Base-by-base conservation (phyloP, 1,284 basidiomycete species). In the Pseudozyma thailandica region DNA sequence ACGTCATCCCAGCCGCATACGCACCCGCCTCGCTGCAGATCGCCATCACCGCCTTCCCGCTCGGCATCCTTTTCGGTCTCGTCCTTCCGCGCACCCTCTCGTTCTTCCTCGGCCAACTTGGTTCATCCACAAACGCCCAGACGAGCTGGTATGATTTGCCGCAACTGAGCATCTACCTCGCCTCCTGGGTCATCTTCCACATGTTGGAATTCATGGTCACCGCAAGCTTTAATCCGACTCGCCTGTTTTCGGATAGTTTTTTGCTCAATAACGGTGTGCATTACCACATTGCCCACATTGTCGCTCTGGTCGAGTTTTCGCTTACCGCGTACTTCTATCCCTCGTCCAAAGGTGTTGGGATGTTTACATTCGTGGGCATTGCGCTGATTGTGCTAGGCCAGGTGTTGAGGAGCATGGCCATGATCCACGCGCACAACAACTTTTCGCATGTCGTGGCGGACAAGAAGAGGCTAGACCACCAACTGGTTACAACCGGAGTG, bases 191-290 rank as follows among this genome's bases (percentile, higher is more conserved):
- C 16, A 16, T 86, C 31, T 99, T 98, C 82, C 96, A 99, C 80
- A 91, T 94, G 88, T 89, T 88, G 35, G 96, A 99, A 83, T 98
- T 95, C 81, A 90, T 90, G 50, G 93, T 95, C 7, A 98, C 96
- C 4, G 94, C 94, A 1, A 91, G 92, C 18, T 98, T 92, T 91
- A 98, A 98, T 83, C 85, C 90, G 37, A 90, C 91, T 51, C 95
- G 94, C 82, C 91, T 94, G 77, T 93, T 89, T 63, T 89, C 95
- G 4, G 93, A 96, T 82, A 95, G 94, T 0, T 99, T 94, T 83
- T 86, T 99, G 3, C 87, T 99, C 31, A 92, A 97, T 79, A 98
- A 98, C 79, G 93, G 93, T 0, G 79, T 84, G 2, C 86, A 88
- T 81, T 98, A 99, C 83, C 92, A 94, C 79, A 80, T 91, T 41